Conservation (phyloP, 192 early-diverging fungal genomes). For the Coemansia sp. region DNA sequence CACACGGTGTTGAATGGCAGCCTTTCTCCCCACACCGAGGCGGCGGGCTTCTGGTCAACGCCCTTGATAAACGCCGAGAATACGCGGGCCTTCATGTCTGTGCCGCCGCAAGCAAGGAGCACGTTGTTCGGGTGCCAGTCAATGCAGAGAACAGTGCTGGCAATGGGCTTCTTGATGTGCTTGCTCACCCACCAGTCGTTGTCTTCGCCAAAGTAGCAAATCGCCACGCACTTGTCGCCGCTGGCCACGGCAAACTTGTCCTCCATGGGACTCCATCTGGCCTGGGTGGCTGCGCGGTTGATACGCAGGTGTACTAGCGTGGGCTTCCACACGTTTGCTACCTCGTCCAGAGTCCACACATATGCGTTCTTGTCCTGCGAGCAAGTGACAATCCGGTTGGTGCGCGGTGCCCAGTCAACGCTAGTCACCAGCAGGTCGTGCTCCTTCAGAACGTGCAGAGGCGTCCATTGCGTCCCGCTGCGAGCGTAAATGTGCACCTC, state of each 20-base stretch:
- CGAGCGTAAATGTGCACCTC: constrained; percentile 87
- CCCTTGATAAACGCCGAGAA: constrained; percentile 96
- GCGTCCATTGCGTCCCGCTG: constrained; percentile 59
- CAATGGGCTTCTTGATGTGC: constrained; percentile 92
- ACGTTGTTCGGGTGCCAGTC: constrained; percentile 99
- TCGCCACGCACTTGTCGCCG: constrained; percentile 84
- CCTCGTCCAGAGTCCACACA: constrained; percentile 83
- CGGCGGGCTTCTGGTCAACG: constrained; percentile 84
- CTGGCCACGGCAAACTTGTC: constrained; percentile 98
- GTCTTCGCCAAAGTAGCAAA: constrained; percentile 95
- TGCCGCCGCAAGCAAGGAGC: constrained; percentile 84
- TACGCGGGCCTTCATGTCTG: constrained; percentile 89
- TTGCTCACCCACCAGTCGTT: constrained; percentile 97
- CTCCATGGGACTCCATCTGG: constrained; percentile 90
- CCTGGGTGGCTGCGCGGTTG: constrained; percentile 93
- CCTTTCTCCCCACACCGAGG: constrained; percentile 90
- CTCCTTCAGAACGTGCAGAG: constrained; percentile 72
- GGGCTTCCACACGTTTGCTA: constrained; percentile 73
- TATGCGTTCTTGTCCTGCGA: constrained; percentile 99
- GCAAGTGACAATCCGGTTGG: constrained; percentile 94
- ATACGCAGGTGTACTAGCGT: constrained; percentile 90
- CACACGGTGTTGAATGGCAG: constrained; percentile 90
- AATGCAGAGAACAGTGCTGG: constrained; percentile 81
- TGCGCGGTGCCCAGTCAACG: constrained; percentile 93
- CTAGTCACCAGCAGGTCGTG: constrained; percentile 95